Evolutionary conservation across 331 rosid genomes (phyloP).

Genomic region (Malus hybrid): DNA sequence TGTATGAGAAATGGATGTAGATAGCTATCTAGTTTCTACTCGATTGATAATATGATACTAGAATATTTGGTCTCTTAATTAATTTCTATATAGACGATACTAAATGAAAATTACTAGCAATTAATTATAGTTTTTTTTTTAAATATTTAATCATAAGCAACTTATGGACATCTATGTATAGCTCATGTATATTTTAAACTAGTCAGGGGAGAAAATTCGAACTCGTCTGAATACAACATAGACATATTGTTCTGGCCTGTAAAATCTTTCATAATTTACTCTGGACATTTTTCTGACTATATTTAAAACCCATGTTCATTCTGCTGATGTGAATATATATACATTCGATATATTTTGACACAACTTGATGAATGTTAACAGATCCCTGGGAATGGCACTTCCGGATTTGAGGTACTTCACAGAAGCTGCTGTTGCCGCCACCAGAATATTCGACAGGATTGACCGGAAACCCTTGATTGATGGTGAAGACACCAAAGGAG

Average conservation of each 20-base stretch:
- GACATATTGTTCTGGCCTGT: background rate
- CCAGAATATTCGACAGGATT: slow-evolving; percentile 58
- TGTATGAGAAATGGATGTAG: background rate
- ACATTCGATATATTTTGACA: background rate
- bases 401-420: slow-evolving; percentile 91
- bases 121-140: background rate
- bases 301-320: background rate
- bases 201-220: background rate
- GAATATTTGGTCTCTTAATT: too few species aligned
- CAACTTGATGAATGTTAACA: slow-evolving; percentile 3
- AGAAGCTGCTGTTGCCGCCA: slow-evolving; percentile 75
- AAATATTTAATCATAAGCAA: background rate
- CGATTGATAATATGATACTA: background rate
- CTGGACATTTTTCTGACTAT: background rate
- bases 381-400: slow-evolving; percentile 89
- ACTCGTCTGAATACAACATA: background rate
- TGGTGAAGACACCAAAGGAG: slow-evolving; percentile 55
- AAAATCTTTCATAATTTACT: background rate
- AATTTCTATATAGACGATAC: background rate
- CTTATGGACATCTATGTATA: background rate
- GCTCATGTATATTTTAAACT: background rate
- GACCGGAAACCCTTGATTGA: slow-evolving; percentile 64
- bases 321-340: background rate
- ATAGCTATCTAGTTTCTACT: background rate
- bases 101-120: background rate